Evolutionary conservation across 2,329 filamentous ascomycete species (phyloP), one percentile per base, ranked within the genome.

Genomic region (Rutstroemia sp.): DNA sequence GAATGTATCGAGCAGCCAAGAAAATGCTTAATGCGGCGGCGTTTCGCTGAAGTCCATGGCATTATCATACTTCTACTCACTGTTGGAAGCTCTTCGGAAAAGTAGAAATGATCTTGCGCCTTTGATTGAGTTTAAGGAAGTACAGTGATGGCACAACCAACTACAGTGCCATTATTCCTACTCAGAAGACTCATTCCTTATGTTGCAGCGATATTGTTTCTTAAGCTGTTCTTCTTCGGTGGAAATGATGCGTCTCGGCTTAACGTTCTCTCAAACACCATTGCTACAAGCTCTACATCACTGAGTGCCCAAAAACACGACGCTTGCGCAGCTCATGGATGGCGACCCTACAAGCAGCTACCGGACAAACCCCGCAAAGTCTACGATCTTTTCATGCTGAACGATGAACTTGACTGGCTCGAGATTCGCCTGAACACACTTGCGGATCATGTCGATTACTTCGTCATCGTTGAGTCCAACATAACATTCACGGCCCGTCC

Each of bases 341-440:
- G 56, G 58, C 30, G 48, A 46, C 30, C 54, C 38, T 53, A 55
- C 25, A 38, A 25, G 19, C 42, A 46, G 16, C 5, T 16, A 47
- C n/a, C 38, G 9, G 19, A 44, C 23, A 44, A 23, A 16, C 53
- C 38, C 1, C 75, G 79, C 48, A 81, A 80, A 65, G 71, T 83
- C 34, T 83, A 82, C 67, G 83, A 87, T 65, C 72, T 87, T 1
- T 74, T 84, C 63, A 78, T 85, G 73, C 70, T 86, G 62, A 84
- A 82, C 61, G 78, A 75, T 2, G 83, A 86, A 69, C 73, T 86
- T 12, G 83, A 86, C 69, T 83, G 81, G 76, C 74, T 87, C 44
- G 83, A 87, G 65, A 79, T 87, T 48, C 79, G 82, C 16, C 73
- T 87, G 3, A 76, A 81, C 63, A 78, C 79, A 2, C 75, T 83